Evolutionary conservation across 495 filamentous ascomycete genomes (phyloP).

Genomic region (Penicillium mononematosum): DNA sequence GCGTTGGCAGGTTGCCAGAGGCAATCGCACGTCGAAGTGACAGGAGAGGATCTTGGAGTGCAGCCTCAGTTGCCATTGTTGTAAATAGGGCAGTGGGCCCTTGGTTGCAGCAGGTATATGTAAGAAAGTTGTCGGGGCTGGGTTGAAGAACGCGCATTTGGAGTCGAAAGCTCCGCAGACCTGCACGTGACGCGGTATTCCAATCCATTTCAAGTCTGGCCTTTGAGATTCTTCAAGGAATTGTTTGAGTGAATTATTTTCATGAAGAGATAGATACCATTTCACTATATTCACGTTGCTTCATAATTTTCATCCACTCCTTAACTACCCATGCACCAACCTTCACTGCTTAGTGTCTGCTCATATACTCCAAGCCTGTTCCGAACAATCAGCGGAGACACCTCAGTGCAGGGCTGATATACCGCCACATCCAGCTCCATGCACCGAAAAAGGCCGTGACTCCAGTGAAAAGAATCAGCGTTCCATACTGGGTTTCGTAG

Average conservation of each 20-base stretch:
- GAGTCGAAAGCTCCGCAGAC: slow-evolving; percentile 15
- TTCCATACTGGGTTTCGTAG: slow-evolving; percentile 42
- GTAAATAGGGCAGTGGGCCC: slow-evolving; percentile 15
- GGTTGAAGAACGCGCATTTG: slow-evolving; percentile 11
- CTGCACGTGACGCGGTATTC: slow-evolving; percentile 5
- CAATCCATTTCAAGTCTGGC: background rate
- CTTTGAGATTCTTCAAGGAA: background rate
- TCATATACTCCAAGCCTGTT: no score
- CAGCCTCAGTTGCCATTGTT: slow-evolving; percentile 38
- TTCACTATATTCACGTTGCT: background rate
- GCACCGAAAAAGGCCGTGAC: slow-evolving; percentile 39
- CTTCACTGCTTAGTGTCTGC: background rate
- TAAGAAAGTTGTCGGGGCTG: slow-evolving; percentile 1
- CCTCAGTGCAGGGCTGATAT: slow-evolving; percentile 17
- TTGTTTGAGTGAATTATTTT: background rate
- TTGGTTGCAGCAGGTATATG: slow-evolving; percentile 14
- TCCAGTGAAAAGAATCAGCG: slow-evolving; percentile 49
- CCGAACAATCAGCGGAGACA: slow-evolving; percentile 3
- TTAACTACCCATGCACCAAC: background rate
- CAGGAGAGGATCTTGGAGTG: slow-evolving; percentile 67
- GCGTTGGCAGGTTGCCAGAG: slow-evolving; percentile 59
- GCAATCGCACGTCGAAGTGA: slow-evolving; percentile 78
- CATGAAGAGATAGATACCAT: background rate
- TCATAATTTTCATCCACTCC: background rate
- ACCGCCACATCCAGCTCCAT: slow-evolving; percentile 40